Evolutionary conservation across 208 protist species (phyloP).

Genomic region (Ichthyophonus hoferi): DNA sequence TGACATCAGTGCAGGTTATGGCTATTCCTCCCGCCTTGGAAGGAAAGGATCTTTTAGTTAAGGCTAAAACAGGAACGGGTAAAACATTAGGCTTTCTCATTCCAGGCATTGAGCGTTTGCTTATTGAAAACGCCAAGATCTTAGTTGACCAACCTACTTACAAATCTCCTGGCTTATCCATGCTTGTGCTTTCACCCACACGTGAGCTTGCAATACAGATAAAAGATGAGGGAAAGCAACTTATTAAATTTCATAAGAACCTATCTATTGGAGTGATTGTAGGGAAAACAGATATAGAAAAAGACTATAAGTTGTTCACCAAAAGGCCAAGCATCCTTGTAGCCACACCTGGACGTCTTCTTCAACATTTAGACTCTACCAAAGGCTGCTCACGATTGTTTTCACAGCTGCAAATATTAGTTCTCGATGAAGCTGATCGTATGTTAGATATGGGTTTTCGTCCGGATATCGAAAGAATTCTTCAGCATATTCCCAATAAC

Average conservation of each 20-base stretch:
- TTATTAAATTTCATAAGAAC: conserved; percentile 24
- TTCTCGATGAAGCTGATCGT: not conserved
- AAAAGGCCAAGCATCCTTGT: not conserved
- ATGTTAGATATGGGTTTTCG: conserved; percentile 2
- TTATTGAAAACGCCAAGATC: not conserved
- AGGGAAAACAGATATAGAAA: conserved; percentile 17
- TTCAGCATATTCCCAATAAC: conserved; percentile 47
- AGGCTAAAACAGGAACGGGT: conserved; percentile 97
- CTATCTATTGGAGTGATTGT: conserved; percentile 1
- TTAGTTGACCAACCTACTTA: too few species aligned
- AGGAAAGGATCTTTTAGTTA: conserved; percentile 90
- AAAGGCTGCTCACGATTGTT: not conserved
- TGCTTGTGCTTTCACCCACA: conserved; percentile 82
- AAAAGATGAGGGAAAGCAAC: not conserved
- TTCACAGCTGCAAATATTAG: not conserved
- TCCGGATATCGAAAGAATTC: not conserved
- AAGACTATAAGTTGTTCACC: not conserved
- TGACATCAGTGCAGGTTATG: conserved; percentile 93
- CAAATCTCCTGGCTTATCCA: not conserved
- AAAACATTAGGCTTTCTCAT: conserved; percentile 99
- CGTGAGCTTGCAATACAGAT: conserved; percentile 91
- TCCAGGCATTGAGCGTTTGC: conserved; percentile 61
- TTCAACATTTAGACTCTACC: not conserved
- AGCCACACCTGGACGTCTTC: not conserved
- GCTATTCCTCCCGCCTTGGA: conserved; percentile 92